These are phyloP conservation scores for Aspergillus ochraceus DNA, from an alignment of 2,329 filamentous ascomycete genomes.

Conservation along the genomic window DNA sequence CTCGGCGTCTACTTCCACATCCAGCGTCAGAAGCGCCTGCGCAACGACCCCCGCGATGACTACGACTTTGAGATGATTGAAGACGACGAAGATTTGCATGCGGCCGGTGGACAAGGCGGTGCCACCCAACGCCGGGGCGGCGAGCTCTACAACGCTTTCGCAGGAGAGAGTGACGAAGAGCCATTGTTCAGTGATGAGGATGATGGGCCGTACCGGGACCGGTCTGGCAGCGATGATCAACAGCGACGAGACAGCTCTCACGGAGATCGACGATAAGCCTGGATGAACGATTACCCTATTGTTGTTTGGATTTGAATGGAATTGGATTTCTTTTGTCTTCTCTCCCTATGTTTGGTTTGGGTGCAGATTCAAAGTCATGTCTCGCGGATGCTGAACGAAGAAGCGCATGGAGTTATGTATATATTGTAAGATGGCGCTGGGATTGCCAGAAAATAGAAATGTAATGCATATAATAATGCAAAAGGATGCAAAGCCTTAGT, in stretches of 20 bases:
- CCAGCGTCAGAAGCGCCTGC: constrained; percentile 72
- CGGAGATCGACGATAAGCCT: constrained; percentile 15
- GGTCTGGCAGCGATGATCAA: constrained; percentile 24
- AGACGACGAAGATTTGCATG: constrained; percentile 64
- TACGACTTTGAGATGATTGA: constrained; percentile 96
- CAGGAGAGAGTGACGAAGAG: constrained; percentile 82
- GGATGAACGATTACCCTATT: constrained; percentile 8
- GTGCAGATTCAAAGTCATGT: not conserved
- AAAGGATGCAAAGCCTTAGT: not conserved
- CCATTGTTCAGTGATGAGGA: constrained; percentile 49
- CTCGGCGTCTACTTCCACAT: constrained; percentile 81
- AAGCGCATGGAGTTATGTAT: not conserved
- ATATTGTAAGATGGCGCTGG: constrained; percentile 1
- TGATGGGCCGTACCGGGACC: constrained; percentile 38
- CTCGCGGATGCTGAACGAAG: not conserved
- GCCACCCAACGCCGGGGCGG: constrained; percentile 65
- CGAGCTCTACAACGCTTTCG: constrained; percentile 96
- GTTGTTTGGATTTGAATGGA: constrained; percentile 6
- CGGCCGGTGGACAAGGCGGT: constrained; percentile 49
- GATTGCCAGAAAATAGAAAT: not conserved
- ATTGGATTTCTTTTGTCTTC: not conserved
- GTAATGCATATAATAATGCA: not conserved
- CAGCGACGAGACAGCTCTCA: constrained; percentile 13
- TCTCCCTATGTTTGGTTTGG: constrained; percentile 12
- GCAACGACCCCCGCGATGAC: constrained; percentile 72